phyloP scores from a whole-genome alignment of 1,139 yeast genomes.

The Pichiaceae sp. region DNA sequence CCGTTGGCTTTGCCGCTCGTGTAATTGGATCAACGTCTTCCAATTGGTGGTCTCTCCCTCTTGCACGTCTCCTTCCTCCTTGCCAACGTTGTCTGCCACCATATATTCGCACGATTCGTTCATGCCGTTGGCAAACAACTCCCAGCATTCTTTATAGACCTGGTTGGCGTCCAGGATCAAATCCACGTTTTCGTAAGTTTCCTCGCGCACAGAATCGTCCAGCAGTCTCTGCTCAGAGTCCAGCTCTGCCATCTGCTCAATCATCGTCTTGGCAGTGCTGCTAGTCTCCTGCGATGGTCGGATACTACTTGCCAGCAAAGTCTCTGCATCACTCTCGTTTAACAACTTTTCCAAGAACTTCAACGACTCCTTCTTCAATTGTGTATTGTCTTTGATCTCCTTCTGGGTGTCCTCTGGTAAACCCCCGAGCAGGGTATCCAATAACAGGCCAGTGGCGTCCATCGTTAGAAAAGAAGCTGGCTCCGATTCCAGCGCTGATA shows the following conservation, averaged over 20 bases:
- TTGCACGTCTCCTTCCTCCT: slow-evolving; percentile 5
- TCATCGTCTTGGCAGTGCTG: slow-evolving; percentile 11
- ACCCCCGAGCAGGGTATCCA: slow-evolving; percentile 11
- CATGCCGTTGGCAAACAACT: slow-evolving; percentile 22
- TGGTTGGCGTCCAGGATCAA: slow-evolving; percentile 23
- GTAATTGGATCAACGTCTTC: slow-evolving; percentile 13
- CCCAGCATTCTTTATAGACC: slow-evolving; percentile 15
- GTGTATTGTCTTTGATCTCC: slow-evolving; percentile 4
- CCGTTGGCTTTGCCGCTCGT: slow-evolving; percentile 4
- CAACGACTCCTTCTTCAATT: slow-evolving; percentile 4
- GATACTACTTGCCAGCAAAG: slow-evolving; percentile 15
- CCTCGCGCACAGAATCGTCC: slow-evolving; percentile 28
- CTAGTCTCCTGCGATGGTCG: slow-evolving; percentile 15
- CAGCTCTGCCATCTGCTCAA: slow-evolving; percentile 39
- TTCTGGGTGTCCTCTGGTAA: slow-evolving; percentile 12
- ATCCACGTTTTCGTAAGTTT: slow-evolving; percentile 27
- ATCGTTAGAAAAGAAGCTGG: not conserved
- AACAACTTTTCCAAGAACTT: slow-evolving; percentile 9
- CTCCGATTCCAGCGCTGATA: not conserved
- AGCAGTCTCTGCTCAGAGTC: slow-evolving; percentile 31
- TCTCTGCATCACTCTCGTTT: slow-evolving; percentile 16
- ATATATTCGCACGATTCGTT: slow-evolving; percentile 26
- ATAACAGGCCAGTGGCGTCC: slow-evolving; percentile 3
- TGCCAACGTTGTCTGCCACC: slow-evolving; percentile 20
- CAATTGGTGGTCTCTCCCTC: slow-evolving; percentile 8